phyloP scores from a whole-genome alignment of 176 grass and related monocot genomes.

The Phragmites australis region DNA sequence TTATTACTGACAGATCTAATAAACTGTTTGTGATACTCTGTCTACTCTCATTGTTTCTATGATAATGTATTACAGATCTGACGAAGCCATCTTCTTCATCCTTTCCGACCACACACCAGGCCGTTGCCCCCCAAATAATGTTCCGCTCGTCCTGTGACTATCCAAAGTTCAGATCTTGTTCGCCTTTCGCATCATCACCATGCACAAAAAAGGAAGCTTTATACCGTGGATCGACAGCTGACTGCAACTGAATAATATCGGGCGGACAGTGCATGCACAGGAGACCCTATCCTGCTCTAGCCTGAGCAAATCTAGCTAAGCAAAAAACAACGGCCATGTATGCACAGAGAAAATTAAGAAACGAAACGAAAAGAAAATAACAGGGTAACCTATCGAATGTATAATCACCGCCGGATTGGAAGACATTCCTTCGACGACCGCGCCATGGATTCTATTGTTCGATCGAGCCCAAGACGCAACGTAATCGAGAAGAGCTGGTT shows the following conservation, averaged over 20 bases:
- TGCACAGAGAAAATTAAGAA: too few species aligned
- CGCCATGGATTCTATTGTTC: too few species aligned
- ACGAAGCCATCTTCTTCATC: slow-evolving; percentile 44
- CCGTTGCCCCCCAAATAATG: neutral
- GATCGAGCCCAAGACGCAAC: neutral
- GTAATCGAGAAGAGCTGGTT: neutral
- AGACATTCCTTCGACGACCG: slow-evolving; percentile 36
- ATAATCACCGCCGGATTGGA: neutral
- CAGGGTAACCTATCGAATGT: too few species aligned
- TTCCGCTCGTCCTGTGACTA: neutral
- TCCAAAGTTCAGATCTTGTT: slow-evolving; percentile 30
- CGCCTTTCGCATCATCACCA: slow-evolving; percentile 20
- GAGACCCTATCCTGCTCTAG: slow-evolving; percentile 27
- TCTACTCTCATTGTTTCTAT: too few species aligned
- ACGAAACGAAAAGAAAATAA: too few species aligned
- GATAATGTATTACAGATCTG: too few species aligned
- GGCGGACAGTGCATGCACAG: neutral
- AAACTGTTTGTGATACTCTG: too few species aligned
- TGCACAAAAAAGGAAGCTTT: slow-evolving; percentile 17
- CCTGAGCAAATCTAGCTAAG: slow-evolving; percentile 31
- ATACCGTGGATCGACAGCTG: slow-evolving; percentile 3
- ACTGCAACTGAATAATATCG: neutral
- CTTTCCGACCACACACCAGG: slow-evolving; percentile 43
- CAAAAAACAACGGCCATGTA: neutral
- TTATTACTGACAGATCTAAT: too few species aligned